Evolutionary conservation across 2,329 filamentous ascomycete species (phyloP), one percentile per base, ranked within the genome.

Genomic region (Ophiocordyceps camponoti-leonardi): DNA sequence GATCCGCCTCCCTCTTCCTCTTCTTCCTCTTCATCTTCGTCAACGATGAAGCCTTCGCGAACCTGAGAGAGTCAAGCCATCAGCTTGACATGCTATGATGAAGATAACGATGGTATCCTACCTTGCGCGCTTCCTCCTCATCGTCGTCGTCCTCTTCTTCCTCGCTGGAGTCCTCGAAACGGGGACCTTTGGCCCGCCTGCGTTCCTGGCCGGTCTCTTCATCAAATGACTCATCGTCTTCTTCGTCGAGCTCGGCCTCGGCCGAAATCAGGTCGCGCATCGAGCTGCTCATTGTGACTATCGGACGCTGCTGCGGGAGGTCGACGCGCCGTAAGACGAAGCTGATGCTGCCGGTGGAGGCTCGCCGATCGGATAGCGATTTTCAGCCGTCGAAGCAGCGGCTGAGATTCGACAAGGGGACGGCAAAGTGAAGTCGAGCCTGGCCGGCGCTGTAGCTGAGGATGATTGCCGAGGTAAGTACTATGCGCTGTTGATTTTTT

Each of bases 141-240:
- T 94, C 87, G 48, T 94, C 87, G 48, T 94, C 86, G 46, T 93
- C 86, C 31, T 94, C 86, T 50, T 93, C 87, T 58, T 94, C 87
- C 54, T 94, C 87, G 55, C 85, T 93, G 0, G 86, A 94, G 63
- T 94, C 87, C 56, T 90, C 81, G 46, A 86, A 64, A 6, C 48
- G 54, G 41, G 48, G 48, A 26, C 52, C 31, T n/a, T 51, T 56
- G 48, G 68, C 61, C 58, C 68, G 67, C 45, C 62, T 53, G 42
- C 65, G 67, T 42, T 67, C 62, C 54, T 83, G 74, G 45, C 78
- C 83, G 23, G 73, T 79, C 50, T 86, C 83, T 52, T 88, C 86
- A 54, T 86, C 82, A 49, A 82, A 82, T 11, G 83, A 86, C 56
- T 84, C 86, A 49, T 93, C 86, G 45, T 90, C 84, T 52, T 90